Evolutionary conservation across 306 rosid species (phyloP).

Genomic region (Quercus suber): DNA sequence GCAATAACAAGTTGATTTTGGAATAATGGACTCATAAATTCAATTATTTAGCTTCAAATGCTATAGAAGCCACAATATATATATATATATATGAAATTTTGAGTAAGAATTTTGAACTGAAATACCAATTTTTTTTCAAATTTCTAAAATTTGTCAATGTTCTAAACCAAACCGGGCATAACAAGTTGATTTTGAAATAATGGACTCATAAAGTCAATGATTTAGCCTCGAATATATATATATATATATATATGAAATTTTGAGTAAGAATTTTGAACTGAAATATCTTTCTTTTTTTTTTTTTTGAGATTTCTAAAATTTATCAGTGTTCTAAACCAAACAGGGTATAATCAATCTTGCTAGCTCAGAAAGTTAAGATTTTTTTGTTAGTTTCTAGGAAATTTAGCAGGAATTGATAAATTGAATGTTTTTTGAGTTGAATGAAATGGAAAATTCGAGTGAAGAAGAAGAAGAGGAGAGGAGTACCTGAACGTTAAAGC

Average conservation of each 20-base stretch:
- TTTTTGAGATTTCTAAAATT: no score
- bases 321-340: background rate
- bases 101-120: no score
- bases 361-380: background rate
- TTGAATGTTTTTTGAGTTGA: background rate
- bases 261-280: no score
- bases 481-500: conserved; percentile 83
- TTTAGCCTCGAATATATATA: background rate
- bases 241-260: no score
- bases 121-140: no score
- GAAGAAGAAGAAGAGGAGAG: background rate
- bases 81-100: no score
- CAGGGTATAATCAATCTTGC: background rate
- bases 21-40: background rate
- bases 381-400: background rate
- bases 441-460: background rate
- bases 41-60: background rate
- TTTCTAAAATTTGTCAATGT: background rate
- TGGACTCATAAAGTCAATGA: background rate
- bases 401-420: background rate
- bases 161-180: background rate
- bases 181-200: background rate
- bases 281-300: no score
- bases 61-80: no score
- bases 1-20: background rate